These are phyloP conservation scores for Ganoderma boninense DNA, from an alignment of 1,284 basidiomycete species.

Conservation along the genomic window DNA sequence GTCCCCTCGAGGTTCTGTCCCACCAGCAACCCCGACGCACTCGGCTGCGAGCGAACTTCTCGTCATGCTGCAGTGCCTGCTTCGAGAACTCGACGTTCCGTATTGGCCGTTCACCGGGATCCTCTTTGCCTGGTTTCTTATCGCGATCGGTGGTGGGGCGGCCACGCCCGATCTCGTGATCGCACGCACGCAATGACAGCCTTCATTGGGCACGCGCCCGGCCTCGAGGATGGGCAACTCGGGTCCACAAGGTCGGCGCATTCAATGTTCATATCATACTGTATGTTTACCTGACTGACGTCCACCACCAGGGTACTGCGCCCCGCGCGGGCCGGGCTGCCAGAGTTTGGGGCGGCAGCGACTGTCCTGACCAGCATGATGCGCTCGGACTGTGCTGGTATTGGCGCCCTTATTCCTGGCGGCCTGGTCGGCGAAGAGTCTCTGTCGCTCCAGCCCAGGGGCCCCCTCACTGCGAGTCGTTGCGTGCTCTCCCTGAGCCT, in stretches of 20 bases:
- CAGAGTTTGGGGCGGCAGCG: neutral
- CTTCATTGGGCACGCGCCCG: neutral
- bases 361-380: neutral
- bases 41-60: neutral
- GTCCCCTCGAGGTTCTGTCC: neutral
- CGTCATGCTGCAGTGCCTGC: neutral
- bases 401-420: neutral
- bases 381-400: neutral
- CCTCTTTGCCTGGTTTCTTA: neutral
- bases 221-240: neutral
- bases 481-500: neutral
- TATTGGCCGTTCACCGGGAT: neutral
- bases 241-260: neutral
- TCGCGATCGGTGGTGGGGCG: neutral
- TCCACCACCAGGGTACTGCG: neutral
- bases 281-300: slow-evolving; percentile 2
- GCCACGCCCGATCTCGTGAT: neutral
- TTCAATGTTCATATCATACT: slow-evolving; percentile 1
- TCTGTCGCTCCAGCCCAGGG: slow-evolving; percentile 4
- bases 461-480: neutral
- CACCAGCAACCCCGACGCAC: neutral
- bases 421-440: neutral
- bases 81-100: neutral
- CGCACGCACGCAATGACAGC: neutral
- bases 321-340: neutral